Percentiles rank a stretch among this genome's conserved stretches.
phyloP scores from a whole-genome alignment of 306 rosid species.

The Urtica urens region DNA sequence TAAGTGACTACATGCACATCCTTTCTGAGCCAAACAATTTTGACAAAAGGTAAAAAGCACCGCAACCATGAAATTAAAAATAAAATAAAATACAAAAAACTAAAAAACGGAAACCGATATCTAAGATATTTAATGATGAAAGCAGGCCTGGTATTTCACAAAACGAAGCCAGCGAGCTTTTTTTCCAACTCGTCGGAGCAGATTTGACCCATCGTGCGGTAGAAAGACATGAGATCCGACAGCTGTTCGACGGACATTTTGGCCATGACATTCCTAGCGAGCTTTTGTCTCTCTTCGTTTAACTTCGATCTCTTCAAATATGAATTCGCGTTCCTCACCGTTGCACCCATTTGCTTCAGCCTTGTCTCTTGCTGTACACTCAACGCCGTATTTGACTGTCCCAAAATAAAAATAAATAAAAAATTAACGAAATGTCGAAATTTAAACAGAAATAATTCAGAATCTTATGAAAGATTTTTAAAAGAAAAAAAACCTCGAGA shows the following conservation, averaged over 20 bases:
- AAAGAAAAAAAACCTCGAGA: conserved; percentile 48
- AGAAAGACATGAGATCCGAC: conserved; percentile 69
- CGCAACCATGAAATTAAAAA: too few relatives aligned
- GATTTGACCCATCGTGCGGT: conserved; percentile 72
- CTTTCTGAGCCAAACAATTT: too few relatives aligned
- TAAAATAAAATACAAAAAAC: neutral
- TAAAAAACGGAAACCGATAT: conserved; percentile 1
- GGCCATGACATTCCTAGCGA: conserved; percentile 63
- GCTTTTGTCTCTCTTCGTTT: conserved; percentile 50
- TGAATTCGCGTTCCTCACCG: conserved; percentile 74
- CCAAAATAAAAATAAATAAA: too few relatives aligned
- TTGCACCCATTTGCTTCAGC: conserved; percentile 93
- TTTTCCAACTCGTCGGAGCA: conserved; percentile 57
- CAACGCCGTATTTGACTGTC: conserved; percentile 79
- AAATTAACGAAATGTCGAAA: too few relatives aligned
- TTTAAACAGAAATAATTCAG: too few relatives aligned
- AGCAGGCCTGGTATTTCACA: too few relatives aligned
- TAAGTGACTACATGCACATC: too few relatives aligned
- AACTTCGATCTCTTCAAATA: conserved; percentile 50
- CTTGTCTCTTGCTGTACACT: conserved; percentile 75
- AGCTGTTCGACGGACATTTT: conserved; percentile 67
- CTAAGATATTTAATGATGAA: neutral
- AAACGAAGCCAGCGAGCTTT: conserved; percentile 46
- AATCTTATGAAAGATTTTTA: neutral
- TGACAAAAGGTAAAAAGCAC: too few relatives aligned